Evolutionary conservation across 176 grass and related monocot species (phyloP), one percentile per base, ranked within the genome.

Genomic region (Triticum timopheevii): DNA sequence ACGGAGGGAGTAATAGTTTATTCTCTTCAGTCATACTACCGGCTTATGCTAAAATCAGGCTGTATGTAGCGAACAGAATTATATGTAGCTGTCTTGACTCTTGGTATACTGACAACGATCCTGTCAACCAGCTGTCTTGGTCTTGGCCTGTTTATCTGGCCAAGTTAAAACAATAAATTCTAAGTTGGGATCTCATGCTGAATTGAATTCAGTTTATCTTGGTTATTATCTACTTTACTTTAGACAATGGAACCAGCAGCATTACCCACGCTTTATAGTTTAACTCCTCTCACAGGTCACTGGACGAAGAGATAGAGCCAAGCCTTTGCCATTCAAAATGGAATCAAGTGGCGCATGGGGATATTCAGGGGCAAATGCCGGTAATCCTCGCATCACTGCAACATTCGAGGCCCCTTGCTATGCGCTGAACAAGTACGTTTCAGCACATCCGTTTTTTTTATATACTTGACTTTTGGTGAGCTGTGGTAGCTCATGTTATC

Each of bases 291-390:
- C 6, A 7, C 82, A 98, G 97, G 97, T 98, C 63, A 98, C 97
- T 80, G 97, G 97, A 65, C 92, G 92, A 88, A 92, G 97, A 90
- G 97, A 96, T 71, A 94, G 97, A 88, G 97, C 94, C 59, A 96
- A 45, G 27, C 94, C 97, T 84, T 90, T 98, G 80, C 89, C 92
- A 49, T 98, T 98, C 80, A 96, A 96, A 89, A 88, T 98, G 86
- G 97, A 98, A 86, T 96, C 97, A 23, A 94, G 93, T 87, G 97
- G 97, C 25, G 82, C 90, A 4, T 98, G 97, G 97, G 97, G 97
- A 36, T 96, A 91, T 86, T 94, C 97, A 78, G 97, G 92, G 17
- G 87, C 94, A 86, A 89, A 98, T 88, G 44, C 84, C 54, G 94
- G 94, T 77, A 98, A 98, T 80, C 97, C 97, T 68, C 79, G 84